Conservation (phyloP, 768 basidiomycete species). For the Tricholoma matsutake region DNA sequence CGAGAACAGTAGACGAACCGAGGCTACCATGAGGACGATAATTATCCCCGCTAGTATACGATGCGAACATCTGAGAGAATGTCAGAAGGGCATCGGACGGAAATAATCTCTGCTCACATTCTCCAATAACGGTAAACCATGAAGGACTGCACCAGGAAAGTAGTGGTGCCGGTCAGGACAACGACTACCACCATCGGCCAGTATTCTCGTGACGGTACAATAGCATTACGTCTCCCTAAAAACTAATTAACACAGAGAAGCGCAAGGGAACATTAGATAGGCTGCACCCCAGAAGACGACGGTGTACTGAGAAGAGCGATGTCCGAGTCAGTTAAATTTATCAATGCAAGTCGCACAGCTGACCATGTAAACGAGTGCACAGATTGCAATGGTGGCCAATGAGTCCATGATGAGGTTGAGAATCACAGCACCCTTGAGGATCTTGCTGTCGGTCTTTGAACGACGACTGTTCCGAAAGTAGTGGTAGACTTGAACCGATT, state of each 20-base stretch:
- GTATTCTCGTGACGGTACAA: background rate
- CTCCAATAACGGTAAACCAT: conserved; percentile 3
- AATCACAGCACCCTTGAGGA: background rate
- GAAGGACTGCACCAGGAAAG: background rate
- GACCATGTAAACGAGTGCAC: background rate
- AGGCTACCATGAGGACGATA: background rate
- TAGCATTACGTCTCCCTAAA: background rate
- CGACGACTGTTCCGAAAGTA: background rate
- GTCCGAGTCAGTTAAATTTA: too few species aligned
- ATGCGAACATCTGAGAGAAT: background rate
- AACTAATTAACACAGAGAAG: background rate
- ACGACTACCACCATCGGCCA: background rate
- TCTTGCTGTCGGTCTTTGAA: background rate
- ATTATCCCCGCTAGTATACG: background rate
- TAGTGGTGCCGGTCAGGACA: background rate
- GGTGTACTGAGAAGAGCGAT: background rate
- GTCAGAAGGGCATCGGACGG: background rate
- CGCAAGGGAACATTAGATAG: background rate
- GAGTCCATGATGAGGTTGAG: background rate
- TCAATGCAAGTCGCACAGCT: background rate
- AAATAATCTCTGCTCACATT: background rate
- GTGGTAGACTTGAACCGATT: background rate
- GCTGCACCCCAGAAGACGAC: background rate
- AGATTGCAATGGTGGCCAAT: background rate
- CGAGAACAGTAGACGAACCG: background rate